These are phyloP conservation scores for Cladosporium sp. DNA, from an alignment of 2,329 filamentous ascomycete genomes.

Conservation along the genomic window DNA sequence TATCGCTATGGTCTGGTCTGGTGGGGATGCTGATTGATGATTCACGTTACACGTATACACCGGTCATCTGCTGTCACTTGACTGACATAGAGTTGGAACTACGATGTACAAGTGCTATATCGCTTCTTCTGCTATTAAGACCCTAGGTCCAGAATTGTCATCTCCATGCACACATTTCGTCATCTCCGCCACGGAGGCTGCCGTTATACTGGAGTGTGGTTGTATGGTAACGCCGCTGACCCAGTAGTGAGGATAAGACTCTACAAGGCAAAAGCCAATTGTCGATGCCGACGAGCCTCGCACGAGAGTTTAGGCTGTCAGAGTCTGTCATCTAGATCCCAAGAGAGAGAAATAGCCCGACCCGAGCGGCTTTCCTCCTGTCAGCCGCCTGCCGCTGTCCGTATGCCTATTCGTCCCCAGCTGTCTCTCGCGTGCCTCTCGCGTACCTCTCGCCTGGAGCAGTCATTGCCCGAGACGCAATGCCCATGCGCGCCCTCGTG, in stretches of 20 bases:
- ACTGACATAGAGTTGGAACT: conserved; percentile 1
- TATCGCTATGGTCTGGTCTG: not conserved
- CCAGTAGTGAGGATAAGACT: conserved; percentile 9
- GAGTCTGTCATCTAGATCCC: not conserved
- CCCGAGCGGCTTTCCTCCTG: not conserved
- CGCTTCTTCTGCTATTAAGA: not conserved
- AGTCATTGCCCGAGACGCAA: not conserved
- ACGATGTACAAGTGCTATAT: not conserved
- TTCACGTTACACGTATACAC: not conserved
- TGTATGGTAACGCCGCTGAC: not conserved
- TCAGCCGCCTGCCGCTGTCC: conserved; percentile 1
- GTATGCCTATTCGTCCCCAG: not conserved
- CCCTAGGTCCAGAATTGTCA: not conserved
- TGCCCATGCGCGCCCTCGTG: not conserved
- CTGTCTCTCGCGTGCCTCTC: not conserved
- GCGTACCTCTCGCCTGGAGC: not conserved
- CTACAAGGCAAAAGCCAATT: not conserved
- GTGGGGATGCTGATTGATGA: not conserved
- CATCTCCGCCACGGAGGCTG: not conserved
- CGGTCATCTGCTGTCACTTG: conserved; percentile 1
- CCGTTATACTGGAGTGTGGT: not conserved
- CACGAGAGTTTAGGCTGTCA: not conserved
- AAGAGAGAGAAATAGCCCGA: not conserved
- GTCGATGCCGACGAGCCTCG: conserved; percentile 1
- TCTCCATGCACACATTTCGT: not conserved